Conservation (phyloP, 2,329 filamentous ascomycete species). For the Colletotrichum tanaceti region DNA sequence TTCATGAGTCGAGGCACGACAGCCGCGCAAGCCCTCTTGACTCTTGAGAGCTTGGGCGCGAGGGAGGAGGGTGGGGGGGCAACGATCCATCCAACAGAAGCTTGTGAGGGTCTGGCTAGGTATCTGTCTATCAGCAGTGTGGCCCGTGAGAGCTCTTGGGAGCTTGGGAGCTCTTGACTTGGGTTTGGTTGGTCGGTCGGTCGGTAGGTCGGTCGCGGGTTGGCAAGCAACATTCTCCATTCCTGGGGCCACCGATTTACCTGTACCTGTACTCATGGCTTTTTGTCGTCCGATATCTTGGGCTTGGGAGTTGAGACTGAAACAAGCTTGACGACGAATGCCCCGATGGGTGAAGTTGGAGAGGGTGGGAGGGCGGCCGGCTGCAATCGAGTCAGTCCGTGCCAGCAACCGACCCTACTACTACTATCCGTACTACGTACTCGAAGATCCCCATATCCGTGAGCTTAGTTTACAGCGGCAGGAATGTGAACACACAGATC, state of each 20-base stretch:
- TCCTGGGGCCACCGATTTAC: neutral
- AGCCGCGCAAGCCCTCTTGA: conserved; percentile 22
- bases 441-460: conserved; percentile 25
- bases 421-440: too few species aligned
- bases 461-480: too few species aligned
- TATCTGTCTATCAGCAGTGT: neutral
- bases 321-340: conserved; percentile 23
- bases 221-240: neutral
- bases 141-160: conserved; percentile 5
- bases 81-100: too few species aligned
- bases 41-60: neutral
- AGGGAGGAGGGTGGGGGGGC: neutral
- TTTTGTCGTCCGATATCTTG: conserved; percentile 15
- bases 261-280: too few species aligned
- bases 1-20: neutral
- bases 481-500: neutral
- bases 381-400: conserved; percentile 33
- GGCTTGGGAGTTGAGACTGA: conserved; percentile 5
- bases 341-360: neutral
- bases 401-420: conserved; percentile 27
- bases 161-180: too few species aligned
- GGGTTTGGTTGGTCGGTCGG: neutral
- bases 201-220: neutral
- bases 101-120: too few species aligned
- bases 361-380: conserved; percentile 4